phyloP scores from a whole-genome alignment of 495 filamentous ascomycete species.

The Neurospora pannonica region DNA sequence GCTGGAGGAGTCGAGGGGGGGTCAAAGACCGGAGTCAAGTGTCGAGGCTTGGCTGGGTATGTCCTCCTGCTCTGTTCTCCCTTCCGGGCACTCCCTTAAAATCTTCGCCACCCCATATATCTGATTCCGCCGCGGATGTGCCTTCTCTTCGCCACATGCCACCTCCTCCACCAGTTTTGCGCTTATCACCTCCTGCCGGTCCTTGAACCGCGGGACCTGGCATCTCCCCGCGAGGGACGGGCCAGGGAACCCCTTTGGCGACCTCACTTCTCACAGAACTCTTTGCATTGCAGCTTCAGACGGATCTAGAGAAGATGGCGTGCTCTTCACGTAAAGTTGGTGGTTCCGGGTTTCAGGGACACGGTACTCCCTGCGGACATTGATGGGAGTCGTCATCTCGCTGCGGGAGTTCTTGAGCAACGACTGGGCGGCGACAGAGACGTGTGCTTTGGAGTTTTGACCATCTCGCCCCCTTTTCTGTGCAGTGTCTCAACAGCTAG shows the following conservation, averaged over 20 bases:
- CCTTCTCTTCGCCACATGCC: background rate
- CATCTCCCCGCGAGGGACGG: background rate
- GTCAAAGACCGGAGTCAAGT: rapidly evolving
- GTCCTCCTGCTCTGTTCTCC: background rate
- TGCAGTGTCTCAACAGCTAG: too few species aligned
- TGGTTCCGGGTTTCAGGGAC: background rate
- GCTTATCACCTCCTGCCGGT: background rate
- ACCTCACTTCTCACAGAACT: background rate
- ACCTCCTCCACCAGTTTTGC: background rate
- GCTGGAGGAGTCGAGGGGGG: rapidly evolving
- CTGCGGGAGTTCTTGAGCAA: background rate
- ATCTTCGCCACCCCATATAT: background rate
- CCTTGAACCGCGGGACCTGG: background rate
- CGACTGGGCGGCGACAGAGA: background rate
- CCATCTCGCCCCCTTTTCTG: background rate
- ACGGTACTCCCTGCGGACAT: background rate
- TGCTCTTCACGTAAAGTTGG: background rate
- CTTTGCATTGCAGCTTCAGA: background rate
- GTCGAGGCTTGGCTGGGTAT: rapidly evolving
- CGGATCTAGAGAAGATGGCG: background rate
- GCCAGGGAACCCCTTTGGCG: background rate
- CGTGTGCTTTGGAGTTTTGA: background rate
- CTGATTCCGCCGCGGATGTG: background rate
- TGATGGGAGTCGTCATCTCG: background rate
- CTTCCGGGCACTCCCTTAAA: background rate